These are phyloP conservation scores for Phytophthora gonapodyides DNA, from an alignment of 352 stramenopile genomes.

Conservation along the genomic window DNA sequence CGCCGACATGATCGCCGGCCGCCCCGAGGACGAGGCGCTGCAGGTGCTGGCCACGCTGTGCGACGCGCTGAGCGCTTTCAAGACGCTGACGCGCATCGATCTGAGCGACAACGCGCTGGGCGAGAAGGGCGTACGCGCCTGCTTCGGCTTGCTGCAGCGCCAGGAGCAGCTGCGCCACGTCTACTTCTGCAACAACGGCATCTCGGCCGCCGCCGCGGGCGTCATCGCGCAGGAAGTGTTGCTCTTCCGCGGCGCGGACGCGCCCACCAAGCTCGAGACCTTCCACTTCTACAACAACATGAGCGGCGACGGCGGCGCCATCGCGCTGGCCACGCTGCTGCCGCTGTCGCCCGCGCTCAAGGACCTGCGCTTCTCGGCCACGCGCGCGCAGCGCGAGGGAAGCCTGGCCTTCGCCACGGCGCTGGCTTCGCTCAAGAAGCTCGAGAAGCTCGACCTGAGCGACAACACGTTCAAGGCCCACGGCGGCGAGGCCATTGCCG, in stretches of 20 bases:
- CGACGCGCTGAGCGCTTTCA: slow-evolving; percentile 66
- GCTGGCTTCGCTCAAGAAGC: slow-evolving; percentile 60
- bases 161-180: slow-evolving; percentile 85
- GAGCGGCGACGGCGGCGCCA: slow-evolving; percentile 93
- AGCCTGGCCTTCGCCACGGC: slow-evolving; percentile 89
- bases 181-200: slow-evolving; percentile 96
- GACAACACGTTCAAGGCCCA: slow-evolving; percentile 95
- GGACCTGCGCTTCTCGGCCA: slow-evolving; percentile 95
- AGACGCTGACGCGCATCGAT: slow-evolving; percentile 82
- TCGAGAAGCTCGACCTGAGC: slow-evolving; percentile 92
- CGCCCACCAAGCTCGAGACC: slow-evolving; percentile 84
- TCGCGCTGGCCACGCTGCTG: slow-evolving; percentile 87
- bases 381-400: slow-evolving; percentile 84
- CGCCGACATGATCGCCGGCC: slow-evolving; percentile 86
- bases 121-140: slow-evolving; percentile 93
- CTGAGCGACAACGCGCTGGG: slow-evolving; percentile 96
- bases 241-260: slow-evolving; percentile 67
- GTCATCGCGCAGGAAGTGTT: slow-evolving; percentile 90
- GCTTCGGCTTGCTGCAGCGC: slow-evolving; percentile 81
- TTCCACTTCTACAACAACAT: slow-evolving; percentile 99
- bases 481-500: slow-evolving; percentile 84
- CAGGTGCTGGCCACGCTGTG: slow-evolving; percentile 84
- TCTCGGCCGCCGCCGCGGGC: slow-evolving; percentile 88
- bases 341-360: slow-evolving; percentile 81
- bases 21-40: slow-evolving; percentile 81